Percentiles rank a stretch among this genome's conserved stretches.
Conservation (phyloP, 1,139 yeast species). For the Hyphopichia fennica region DNA sequence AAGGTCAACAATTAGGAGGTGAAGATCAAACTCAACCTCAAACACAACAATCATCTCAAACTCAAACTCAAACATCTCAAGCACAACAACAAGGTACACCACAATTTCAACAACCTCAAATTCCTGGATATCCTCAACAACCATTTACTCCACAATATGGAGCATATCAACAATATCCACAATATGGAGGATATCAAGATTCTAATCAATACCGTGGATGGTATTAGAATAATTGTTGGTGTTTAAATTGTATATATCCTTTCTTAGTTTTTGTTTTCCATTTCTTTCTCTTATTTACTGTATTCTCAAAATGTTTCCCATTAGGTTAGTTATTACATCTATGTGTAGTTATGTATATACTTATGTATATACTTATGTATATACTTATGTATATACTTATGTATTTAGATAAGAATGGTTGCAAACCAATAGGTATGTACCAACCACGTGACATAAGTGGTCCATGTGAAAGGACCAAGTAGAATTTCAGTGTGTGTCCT, state of each 20-base stretch:
- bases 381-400: not conserved
- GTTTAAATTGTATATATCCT: no score
- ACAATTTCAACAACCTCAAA: conserved; percentile 18
- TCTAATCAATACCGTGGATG: conserved; percentile 42
- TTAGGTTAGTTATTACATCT: no score
- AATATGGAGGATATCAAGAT: conserved; percentile 49
- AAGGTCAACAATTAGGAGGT: conserved; percentile 7
- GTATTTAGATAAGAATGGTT: not conserved
- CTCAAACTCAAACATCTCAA: not conserved
- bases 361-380: not conserved
- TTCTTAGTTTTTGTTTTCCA: not conserved
- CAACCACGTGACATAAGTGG: not conserved
- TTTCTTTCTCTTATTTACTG: not conserved
- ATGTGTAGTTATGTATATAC: no score
- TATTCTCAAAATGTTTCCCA: not conserved
- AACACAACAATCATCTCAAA: conserved; percentile 7
- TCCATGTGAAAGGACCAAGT: no score
- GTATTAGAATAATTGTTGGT: conserved; percentile 29
- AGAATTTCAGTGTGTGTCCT: no score
- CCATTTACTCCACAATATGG: conserved; percentile 45
- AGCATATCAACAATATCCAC: conserved; percentile 52
- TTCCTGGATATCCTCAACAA: conserved; percentile 34
- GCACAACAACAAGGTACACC: conserved; percentile 16
- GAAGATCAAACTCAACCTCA: conserved; percentile 7
- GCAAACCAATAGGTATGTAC: no score